phyloP scores from a whole-genome alignment of 202 grass and related monocot species.

The Zizania palustris region DNA sequence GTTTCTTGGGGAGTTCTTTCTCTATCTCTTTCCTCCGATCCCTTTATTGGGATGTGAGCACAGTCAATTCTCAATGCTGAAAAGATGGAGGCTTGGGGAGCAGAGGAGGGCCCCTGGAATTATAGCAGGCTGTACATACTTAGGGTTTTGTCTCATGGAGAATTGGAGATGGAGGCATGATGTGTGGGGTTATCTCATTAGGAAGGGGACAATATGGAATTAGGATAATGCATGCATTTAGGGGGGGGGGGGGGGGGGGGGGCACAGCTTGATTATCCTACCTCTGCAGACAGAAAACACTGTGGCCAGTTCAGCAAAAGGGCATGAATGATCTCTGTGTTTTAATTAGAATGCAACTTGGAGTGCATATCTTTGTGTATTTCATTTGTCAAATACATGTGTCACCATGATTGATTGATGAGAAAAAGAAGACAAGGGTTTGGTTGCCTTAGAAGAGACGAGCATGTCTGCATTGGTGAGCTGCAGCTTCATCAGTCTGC shows the following conservation, averaged over 20 bases:
- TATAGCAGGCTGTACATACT: slow-evolving; percentile 4
- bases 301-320: background rate
- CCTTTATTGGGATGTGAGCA: slow-evolving; percentile 15
- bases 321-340: background rate
- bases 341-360: background rate
- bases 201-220: slow-evolving; percentile 28
- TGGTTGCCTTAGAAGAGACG: slow-evolving; percentile 33
- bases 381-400: background rate
- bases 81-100: background rate
- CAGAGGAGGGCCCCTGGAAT: background rate
- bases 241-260: slow-evolving; percentile 36
- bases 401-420: background rate
- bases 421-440: background rate
- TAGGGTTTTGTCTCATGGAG: slow-evolving; percentile 38
- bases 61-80: background rate
- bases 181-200: slow-evolving; percentile 29
- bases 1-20: background rate
- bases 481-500: background rate
- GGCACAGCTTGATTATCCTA: background rate
- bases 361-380: background rate
- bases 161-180: slow-evolving; percentile 27
- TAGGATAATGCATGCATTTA: slow-evolving; percentile 16
- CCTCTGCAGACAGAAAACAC: slow-evolving; percentile 17
- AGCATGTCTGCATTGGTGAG: slow-evolving; percentile 28
- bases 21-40: background rate